Percentiles rank a stretch among this genome's conserved stretches.
Conservation (phyloP, 2,329 filamentous ascomycete genomes). For the Teratosphaeria viscida region DNA sequence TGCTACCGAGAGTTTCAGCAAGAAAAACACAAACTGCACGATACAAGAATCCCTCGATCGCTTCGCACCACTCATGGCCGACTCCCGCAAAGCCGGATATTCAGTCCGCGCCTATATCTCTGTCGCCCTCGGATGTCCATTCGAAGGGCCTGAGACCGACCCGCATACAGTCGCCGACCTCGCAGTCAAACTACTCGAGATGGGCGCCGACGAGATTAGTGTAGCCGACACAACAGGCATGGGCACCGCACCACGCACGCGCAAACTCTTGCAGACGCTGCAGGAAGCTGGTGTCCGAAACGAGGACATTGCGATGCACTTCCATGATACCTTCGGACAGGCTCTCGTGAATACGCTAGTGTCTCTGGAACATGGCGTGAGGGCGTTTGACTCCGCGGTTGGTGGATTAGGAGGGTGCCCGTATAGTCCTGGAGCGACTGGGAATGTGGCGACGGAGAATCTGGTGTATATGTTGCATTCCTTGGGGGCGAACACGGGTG, state of each 20-base stretch:
- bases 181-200: constrained; percentile 59
- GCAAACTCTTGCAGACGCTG: constrained; percentile 54
- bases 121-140: constrained; percentile 71
- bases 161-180: constrained; percentile 52
- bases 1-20: constrained; percentile 70
- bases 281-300: constrained; percentile 56
- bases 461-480: constrained; percentile 66
- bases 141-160: constrained; percentile 52
- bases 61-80: constrained; percentile 60
- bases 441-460: constrained; percentile 78
- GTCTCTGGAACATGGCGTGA: constrained; percentile 63
- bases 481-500: constrained; percentile 62
- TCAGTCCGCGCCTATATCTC: constrained; percentile 71
- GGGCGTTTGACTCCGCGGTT: constrained; percentile 70
- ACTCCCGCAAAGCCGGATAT: constrained; percentile 54
- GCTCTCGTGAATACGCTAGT: constrained; percentile 74
- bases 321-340: constrained; percentile 82
- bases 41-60: constrained; percentile 62
- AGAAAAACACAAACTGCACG: constrained; percentile 72
- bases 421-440: constrained; percentile 74
- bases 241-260: constrained; percentile 65
- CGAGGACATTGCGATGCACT: constrained; percentile 69
- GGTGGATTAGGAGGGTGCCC: constrained; percentile 76
- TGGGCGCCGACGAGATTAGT: constrained; percentile 84
- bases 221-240: constrained; percentile 86